Evolutionary conservation across 2,329 filamentous ascomycete genomes (phyloP).

Genomic region (Macrophomina pseudophaseolina): DNA sequence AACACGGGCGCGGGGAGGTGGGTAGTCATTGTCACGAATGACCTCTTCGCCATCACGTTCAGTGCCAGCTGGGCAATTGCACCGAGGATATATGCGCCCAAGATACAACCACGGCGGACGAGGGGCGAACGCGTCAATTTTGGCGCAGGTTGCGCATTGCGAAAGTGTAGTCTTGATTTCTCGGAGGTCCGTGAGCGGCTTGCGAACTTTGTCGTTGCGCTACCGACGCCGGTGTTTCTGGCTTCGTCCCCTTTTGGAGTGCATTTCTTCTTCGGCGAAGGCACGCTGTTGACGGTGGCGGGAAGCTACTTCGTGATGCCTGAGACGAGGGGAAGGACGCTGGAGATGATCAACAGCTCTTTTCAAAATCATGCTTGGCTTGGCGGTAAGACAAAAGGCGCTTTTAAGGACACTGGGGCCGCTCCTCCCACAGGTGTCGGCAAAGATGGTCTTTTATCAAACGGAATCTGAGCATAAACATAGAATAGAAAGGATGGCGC

Average conservation of each 20-base stretch:
- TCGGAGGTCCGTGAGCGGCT: slow-evolving; percentile 28
- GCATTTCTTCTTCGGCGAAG: slow-evolving; percentile 41
- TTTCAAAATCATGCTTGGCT: slow-evolving; percentile 42
- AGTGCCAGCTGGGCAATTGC: slow-evolving; percentile 60
- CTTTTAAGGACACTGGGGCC: too few species aligned
- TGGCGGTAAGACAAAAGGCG: background rate
- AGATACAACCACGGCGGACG: slow-evolving; percentile 63
- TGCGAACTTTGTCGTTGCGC: slow-evolving; percentile 39
- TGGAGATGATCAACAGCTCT: slow-evolving; percentile 57
- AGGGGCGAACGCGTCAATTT: slow-evolving; percentile 60
- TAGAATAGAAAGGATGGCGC: too few species aligned
- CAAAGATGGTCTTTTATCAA: too few species aligned
- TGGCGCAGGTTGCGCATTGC: slow-evolving; percentile 62
- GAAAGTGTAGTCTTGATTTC: slow-evolving; percentile 34
- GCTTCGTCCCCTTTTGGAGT: slow-evolving; percentile 42
- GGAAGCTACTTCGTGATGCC: slow-evolving; percentile 52
- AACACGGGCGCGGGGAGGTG: slow-evolving; percentile 50
- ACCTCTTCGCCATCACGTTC: slow-evolving; percentile 54
- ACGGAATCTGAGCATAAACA: too few species aligned
- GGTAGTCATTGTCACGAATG: slow-evolving; percentile 59
- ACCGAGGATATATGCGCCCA: slow-evolving; percentile 61
- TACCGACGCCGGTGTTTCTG: slow-evolving; percentile 57
- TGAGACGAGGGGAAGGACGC: slow-evolving; percentile 54
- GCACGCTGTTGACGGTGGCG: slow-evolving; percentile 32
- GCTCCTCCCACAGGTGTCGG: too few species aligned